Evolutionary conservation across 1,284 basidiomycete species (phyloP), one percentile per base, ranked within the genome.

Genomic region (Ganoderma boninense): DNA sequence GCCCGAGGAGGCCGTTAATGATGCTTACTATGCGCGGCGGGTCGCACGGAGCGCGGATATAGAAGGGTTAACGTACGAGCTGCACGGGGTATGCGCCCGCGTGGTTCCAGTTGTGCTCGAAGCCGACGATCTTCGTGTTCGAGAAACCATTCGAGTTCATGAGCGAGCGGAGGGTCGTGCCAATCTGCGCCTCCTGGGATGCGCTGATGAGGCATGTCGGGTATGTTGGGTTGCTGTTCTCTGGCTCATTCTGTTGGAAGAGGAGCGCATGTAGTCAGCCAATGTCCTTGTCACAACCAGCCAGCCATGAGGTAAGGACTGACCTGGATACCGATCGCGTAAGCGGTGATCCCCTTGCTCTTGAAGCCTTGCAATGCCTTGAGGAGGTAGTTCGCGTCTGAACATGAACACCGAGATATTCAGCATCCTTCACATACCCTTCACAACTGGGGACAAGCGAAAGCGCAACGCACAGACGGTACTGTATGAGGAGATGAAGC

Each of bases 51-150:
- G 23, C 18, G 20, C 29, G 16, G 11, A 61, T 49, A 11, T n/a
- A 26, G 16, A 20, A 29, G 16, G 29, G 4, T 52, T 38, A 5
- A 70, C 76, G 26, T 46, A 87, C 86, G 26, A 88, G 78, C 61
- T 85, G 80, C 7, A 85, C 79, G 10, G 87, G 85, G 65, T 88
- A 87, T 23, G 78, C 77, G 2, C 78, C 83, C 0, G 84, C 84
- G 74, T 86, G 82, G 38, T 77, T 75, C 87, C 87, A 87, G 72
- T 87, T 87, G 70, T 85, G 84, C 54, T 86, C 85, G 66, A 82
- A 86, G 46, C 85, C 86, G 65, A 86, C 78, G 61, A 87, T 82
- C 77, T 85, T 77, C 14, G 82, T 82, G 59, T 69, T 73, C 1
- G 78, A 77, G 69, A 86, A 84, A 2, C 85, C 84, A 69, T 85